Evolutionary conservation across 331 rosid species (phyloP).

Genomic region (Malus hybrid): DNA sequence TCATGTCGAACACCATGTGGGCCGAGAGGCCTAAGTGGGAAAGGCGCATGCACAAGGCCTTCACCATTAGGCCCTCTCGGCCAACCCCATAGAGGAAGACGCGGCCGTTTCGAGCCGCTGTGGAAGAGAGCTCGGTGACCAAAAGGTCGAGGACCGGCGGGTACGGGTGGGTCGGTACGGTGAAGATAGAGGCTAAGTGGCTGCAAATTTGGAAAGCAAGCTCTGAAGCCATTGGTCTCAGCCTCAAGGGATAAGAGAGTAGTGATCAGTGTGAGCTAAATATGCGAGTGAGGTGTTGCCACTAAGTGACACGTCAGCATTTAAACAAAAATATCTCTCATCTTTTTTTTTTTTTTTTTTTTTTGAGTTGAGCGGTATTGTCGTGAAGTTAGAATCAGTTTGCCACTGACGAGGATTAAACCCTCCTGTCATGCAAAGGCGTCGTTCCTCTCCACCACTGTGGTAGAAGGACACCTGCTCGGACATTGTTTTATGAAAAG

Average conservation of each 20-base stretch:
- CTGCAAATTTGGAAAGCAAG: conserved; percentile 61
- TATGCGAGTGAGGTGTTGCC: background rate
- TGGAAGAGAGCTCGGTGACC: conserved; percentile 41
- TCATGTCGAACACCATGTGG: conserved; percentile 82
- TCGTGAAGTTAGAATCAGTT: too few relatives aligned
- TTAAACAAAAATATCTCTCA: background rate
- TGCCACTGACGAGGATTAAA: fast-evolving
- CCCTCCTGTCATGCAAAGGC: too few relatives aligned
- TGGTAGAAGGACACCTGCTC: too few relatives aligned
- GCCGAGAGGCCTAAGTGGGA: conserved; percentile 69
- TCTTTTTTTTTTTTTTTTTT: too few relatives aligned
- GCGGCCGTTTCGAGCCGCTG: conserved; percentile 29
- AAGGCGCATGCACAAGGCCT: conserved; percentile 82
- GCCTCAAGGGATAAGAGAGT: background rate
- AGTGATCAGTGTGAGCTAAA: background rate
- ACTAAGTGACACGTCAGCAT: background rate
- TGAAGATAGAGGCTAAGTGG: conserved; percentile 61
- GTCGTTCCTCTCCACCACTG: too few relatives aligned
- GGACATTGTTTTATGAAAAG: background rate
- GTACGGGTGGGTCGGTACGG: conserved; percentile 51
- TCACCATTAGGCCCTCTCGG: conserved; percentile 90
- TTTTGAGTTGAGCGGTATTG: too few relatives aligned
- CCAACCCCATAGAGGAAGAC: conserved; percentile 91
- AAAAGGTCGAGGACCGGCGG: conserved; percentile 48
- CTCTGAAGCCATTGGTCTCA: conserved; percentile 17